These are phyloP conservation scores for Vitis cinerea DNA, from an alignment of 164 flowering plant species.

Conservation along the genomic window DNA sequence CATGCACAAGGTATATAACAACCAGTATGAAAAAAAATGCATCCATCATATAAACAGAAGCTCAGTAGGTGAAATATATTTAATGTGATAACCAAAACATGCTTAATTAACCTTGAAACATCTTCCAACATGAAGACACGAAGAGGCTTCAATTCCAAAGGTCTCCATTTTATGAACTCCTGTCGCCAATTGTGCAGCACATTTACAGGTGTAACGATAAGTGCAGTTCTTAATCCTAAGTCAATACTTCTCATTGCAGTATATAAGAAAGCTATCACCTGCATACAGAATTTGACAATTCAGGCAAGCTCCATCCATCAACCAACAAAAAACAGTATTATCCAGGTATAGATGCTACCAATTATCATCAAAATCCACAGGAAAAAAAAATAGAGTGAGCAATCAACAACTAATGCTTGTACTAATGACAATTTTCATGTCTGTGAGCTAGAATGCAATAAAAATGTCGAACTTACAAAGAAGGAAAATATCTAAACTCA, in stretches of 20 bases:
- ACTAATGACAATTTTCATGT: too few relatives aligned
- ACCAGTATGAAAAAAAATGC: too few relatives aligned
- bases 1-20: too few relatives aligned
- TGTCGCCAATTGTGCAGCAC: constrained; percentile 97
- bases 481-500: too few relatives aligned
- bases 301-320: constrained; percentile 1
- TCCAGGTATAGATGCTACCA: background rate
- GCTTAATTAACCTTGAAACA: constrained; percentile 66
- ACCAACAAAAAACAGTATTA: background rate
- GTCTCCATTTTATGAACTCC: constrained; percentile 91
- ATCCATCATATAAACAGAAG: background rate
- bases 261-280: constrained; percentile 96
- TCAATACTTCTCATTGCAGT: constrained; percentile 89
- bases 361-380: background rate
- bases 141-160: constrained; percentile 78
- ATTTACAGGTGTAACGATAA: constrained; percentile 95
- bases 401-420: too few relatives aligned
- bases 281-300: constrained; percentile 17
- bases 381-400: background rate
- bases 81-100: background rate
- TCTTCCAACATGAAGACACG: constrained; percentile 92
- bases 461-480: too few relatives aligned
- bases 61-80: background rate
- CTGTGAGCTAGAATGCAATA: too few relatives aligned
- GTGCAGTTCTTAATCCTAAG: constrained; percentile 81